Percentiles rank a stretch among this genome's conserved stretches.
Conservation (phyloP, 164 flowering plant species). For the Brasenia schreberi region DNA sequence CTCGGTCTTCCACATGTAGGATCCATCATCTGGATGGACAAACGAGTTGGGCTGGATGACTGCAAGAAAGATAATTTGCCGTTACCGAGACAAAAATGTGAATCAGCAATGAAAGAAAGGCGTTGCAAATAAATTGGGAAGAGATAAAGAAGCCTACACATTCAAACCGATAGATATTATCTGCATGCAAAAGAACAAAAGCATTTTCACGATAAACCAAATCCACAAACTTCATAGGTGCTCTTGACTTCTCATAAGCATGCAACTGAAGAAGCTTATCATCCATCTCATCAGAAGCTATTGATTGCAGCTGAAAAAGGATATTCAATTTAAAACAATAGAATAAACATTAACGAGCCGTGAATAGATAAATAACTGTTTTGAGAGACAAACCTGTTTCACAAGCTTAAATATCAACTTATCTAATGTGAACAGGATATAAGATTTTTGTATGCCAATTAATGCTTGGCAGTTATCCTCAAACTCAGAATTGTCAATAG, state of each 20-base stretch:
- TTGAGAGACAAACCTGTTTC: slow-evolving; percentile 43
- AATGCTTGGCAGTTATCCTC: slow-evolving; percentile 94
- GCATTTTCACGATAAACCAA: slow-evolving; percentile 78
- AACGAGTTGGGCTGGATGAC: slow-evolving; percentile 44
- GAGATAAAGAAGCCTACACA: slow-evolving; percentile 39
- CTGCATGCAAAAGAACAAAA: slow-evolving; percentile 79
- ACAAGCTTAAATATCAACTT: slow-evolving; percentile 82
- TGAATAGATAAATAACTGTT: not conserved
- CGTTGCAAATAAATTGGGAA: too few relatives aligned
- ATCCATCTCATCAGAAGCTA: slow-evolving; percentile 79
- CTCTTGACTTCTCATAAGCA: slow-evolving; percentile 77
- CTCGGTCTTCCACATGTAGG: slow-evolving; percentile 66
- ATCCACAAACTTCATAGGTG: slow-evolving; percentile 53
- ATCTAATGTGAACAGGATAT: slow-evolving; percentile 88
- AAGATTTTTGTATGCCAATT: slow-evolving; percentile 78
- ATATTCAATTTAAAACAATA: not conserved
- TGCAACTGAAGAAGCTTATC: slow-evolving; percentile 84
- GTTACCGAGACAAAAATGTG: not conserved
- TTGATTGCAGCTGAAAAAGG: slow-evolving; percentile 59
- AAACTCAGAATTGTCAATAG: slow-evolving; percentile 81
- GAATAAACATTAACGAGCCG: not conserved
- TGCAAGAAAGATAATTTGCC: slow-evolving; percentile 17
- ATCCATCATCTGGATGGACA: slow-evolving; percentile 87
- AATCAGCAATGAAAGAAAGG: not conserved
- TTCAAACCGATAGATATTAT: slow-evolving; percentile 79